Evolutionary conservation across 129 eudicot genomes (phyloP).

Genomic region (Pulicaria dysenterica): DNA sequence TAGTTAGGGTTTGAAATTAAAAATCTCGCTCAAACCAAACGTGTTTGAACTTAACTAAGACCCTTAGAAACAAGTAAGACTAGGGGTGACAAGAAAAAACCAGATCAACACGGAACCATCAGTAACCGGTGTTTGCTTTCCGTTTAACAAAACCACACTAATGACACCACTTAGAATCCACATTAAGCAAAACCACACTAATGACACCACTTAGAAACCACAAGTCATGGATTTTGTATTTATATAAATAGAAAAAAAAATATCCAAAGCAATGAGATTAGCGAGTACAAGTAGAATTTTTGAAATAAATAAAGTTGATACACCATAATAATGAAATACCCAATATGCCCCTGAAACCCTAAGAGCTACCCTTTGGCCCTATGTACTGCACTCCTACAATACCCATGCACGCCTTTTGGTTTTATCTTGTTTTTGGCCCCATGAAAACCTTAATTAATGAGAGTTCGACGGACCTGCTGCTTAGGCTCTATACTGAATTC

Average conservation of each 20-base stretch:
- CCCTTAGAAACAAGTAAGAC: no score
- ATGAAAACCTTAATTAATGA: neutral
- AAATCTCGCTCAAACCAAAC: no score
- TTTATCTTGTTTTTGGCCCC: conserved; percentile 31
- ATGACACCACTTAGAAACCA: no score
- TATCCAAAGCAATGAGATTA: neutral
- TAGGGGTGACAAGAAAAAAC: no score
- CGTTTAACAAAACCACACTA: no score
- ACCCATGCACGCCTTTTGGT: conserved; percentile 33
- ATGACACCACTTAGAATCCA: no score
- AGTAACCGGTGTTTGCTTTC: no score
- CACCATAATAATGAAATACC: neutral
- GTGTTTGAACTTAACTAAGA: no score
- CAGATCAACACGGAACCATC: no score
- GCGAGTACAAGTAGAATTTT: conserved; percentile 2
- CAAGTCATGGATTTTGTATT: no score
- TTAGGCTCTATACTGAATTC: conserved; percentile 25
- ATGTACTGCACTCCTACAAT: conserved; percentile 38
- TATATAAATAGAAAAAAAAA: neutral
- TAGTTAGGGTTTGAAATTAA: no score
- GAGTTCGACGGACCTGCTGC: neutral
- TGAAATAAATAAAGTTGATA: conserved; percentile 11
- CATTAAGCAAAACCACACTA: no score
- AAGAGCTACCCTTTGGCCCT: conserved; percentile 32
- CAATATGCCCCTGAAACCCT: conserved; percentile 33